Percentiles rank a stretch among this genome's conserved stretches.
Evolutionary conservation across 257 asterid genomes (phyloP).

Genomic region (Catharanthus roseus): DNA sequence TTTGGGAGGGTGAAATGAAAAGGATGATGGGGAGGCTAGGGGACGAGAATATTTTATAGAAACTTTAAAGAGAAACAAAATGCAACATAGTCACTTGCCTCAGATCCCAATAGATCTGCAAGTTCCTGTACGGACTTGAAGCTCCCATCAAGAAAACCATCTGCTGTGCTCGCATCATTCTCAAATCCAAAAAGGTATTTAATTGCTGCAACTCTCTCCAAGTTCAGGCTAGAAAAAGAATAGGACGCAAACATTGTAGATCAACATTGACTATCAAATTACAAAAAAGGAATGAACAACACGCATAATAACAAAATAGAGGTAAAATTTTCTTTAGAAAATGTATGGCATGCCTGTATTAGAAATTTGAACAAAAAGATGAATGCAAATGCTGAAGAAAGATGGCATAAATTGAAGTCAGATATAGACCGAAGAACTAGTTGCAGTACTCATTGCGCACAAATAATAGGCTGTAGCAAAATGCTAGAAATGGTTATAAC

Average conservation of each 20-base stretch:
- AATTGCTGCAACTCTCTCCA: slow-evolving; percentile 57
- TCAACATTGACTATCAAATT: not conserved
- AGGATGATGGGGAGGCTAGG: not conserved
- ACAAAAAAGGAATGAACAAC: not conserved
- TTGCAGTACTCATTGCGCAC: too few species aligned
- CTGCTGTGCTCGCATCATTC: slow-evolving; percentile 27
- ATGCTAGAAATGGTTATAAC: not conserved
- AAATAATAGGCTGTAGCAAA: too few species aligned
- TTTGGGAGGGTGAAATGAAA: not conserved
- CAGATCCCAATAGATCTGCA: slow-evolving; percentile 35
- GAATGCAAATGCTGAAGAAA: too few species aligned
- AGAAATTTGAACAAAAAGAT: not conserved
- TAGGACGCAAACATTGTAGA: not conserved
- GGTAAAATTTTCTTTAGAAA: not conserved
- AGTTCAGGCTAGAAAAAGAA: slow-evolving; percentile 46
- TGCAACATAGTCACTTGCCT: slow-evolving; percentile 27
- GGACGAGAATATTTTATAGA: not conserved
- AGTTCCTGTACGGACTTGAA: slow-evolving; percentile 57
- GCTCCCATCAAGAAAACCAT: slow-evolving; percentile 45
- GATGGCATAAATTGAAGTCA: too few species aligned
- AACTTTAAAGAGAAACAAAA: slow-evolving; percentile 19
- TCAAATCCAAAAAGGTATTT: slow-evolving; percentile 58
- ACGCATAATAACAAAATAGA: not conserved
- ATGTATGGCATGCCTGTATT: not conserved
- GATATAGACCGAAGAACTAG: too few species aligned